Percentiles rank a stretch among this genome's conserved stretches.
Conservation (phyloP, 257 asterid genomes). For the Jasminum sambac region DNA sequence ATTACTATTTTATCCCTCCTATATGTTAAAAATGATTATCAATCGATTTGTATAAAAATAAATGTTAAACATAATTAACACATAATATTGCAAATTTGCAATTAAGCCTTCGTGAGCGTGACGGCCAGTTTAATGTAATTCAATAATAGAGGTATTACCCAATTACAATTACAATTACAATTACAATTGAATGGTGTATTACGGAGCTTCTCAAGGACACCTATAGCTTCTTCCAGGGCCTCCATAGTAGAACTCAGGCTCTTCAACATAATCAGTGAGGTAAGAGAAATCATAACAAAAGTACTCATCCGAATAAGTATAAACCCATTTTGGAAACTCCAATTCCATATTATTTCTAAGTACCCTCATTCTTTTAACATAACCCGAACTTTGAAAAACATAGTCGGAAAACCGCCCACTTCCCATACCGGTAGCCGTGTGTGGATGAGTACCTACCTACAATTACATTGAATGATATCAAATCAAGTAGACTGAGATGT, state of each 20-base stretch:
- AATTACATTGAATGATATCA: too few relatives aligned
- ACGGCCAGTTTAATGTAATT: too few relatives aligned
- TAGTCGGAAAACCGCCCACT: slow-evolving; percentile 43
- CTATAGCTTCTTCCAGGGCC: slow-evolving; percentile 53
- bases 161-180: too few relatives aligned
- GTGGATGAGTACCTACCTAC: slow-evolving; percentile 42
- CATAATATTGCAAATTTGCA: too few relatives aligned
- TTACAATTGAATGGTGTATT: too few relatives aligned
- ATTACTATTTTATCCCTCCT: too few relatives aligned
- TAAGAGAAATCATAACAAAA: slow-evolving; percentile 42
- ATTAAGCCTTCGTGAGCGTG: too few relatives aligned
- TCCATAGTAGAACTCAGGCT: slow-evolving; percentile 73
- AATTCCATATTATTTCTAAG: slow-evolving; percentile 31
- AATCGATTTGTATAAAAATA: too few relatives aligned
- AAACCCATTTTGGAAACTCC: slow-evolving; percentile 39
- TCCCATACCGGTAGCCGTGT: slow-evolving; percentile 59
- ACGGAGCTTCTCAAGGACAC: slow-evolving; percentile 36
- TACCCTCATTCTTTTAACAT: slow-evolving; percentile 49
- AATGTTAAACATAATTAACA: too few relatives aligned
- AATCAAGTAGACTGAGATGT: too few relatives aligned
- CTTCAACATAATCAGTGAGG: slow-evolving; percentile 43
- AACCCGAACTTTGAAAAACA: slow-evolving; percentile 34
- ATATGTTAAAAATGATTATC: too few relatives aligned
- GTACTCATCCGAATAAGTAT: slow-evolving; percentile 47
- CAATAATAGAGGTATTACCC: too few relatives aligned